Conservation (phyloP, 805 yeast species). For the Metschnikowia rubicola region DNA sequence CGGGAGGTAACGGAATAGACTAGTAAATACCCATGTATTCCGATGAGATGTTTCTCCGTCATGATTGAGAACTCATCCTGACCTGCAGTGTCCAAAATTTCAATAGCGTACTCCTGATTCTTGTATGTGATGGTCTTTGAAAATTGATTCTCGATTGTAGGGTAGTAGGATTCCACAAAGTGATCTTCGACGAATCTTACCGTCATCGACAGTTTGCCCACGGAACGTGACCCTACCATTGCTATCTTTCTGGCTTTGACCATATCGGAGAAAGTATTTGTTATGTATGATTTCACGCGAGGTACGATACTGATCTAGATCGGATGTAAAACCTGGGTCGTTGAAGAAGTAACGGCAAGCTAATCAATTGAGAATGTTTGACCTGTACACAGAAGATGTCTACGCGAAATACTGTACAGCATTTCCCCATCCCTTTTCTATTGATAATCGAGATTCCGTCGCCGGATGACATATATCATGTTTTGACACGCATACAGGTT, state of each 20-base stretch:
- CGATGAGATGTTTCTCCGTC: conserved; percentile 73
- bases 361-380: no score
- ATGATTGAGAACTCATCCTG: conserved; percentile 85
- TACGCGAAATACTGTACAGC: no score
- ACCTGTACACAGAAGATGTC: no score
- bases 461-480: no score
- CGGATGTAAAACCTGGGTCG: no score
- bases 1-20: conserved; percentile 80
- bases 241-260: conserved; percentile 71
- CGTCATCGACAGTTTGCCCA: conserved; percentile 82
- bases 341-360: no score
- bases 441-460: no score
- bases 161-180: conserved; percentile 85
- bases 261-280: conserved; percentile 17
- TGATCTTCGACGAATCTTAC: conserved; percentile 85
- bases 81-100: conserved; percentile 89
- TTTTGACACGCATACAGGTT: no score
- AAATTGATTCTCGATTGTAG: conserved; percentile 86
- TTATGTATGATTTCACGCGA: no score
- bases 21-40: conserved; percentile 78
- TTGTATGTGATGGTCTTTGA: conserved; percentile 64
- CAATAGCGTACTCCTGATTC: conserved; percentile 74
- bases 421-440: no score
- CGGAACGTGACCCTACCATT: conserved; percentile 83
- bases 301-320: no score